Evolutionary conservation across 176 grass and related monocot species (phyloP).

Genomic region (Phyllostachys edulis): DNA sequence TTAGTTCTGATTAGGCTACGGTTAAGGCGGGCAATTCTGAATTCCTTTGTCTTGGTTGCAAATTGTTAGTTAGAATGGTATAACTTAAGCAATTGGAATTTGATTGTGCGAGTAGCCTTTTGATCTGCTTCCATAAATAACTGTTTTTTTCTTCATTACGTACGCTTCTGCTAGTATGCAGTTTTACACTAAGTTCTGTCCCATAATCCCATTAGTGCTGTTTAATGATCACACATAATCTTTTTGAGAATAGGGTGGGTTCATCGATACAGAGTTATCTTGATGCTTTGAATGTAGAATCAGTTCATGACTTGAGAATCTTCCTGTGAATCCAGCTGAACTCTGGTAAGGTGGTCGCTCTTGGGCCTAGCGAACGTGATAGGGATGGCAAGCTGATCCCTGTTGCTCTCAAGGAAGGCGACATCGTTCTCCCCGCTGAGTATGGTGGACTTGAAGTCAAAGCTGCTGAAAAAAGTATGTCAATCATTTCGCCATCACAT

Average conservation of each 20-base stretch:
- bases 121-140: not conserved
- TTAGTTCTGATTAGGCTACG: not conserved
- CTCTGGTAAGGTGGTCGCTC: conserved; percentile 76
- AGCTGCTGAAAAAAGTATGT: conserved; percentile 79
- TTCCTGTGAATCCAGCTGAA: conserved; percentile 56
- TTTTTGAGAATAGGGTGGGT: not conserved
- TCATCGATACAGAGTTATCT: not conserved
- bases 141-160: not conserved
- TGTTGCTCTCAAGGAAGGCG: conserved; percentile 77
- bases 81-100: not conserved
- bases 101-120: not conserved
- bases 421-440: conserved; percentile 82
- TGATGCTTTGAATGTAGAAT: not conserved
- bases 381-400: conserved; percentile 81
- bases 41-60: not conserved
- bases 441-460: conserved; percentile 95
- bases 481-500: not conserved
- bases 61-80: too few species aligned
- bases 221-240: not conserved
- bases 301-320: not conserved
- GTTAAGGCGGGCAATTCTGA: not conserved
- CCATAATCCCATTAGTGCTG: not conserved
- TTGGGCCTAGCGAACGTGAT: conserved; percentile 72
- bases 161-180: not conserved
- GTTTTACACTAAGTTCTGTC: not conserved